A percentile compares a stretch with the other conserved stretches of the same genome.
These are phyloP conservation scores for Leishmania martiniquensis DNA, from an alignment of 208 protist genomes.

Conservation along the genomic window DNA sequence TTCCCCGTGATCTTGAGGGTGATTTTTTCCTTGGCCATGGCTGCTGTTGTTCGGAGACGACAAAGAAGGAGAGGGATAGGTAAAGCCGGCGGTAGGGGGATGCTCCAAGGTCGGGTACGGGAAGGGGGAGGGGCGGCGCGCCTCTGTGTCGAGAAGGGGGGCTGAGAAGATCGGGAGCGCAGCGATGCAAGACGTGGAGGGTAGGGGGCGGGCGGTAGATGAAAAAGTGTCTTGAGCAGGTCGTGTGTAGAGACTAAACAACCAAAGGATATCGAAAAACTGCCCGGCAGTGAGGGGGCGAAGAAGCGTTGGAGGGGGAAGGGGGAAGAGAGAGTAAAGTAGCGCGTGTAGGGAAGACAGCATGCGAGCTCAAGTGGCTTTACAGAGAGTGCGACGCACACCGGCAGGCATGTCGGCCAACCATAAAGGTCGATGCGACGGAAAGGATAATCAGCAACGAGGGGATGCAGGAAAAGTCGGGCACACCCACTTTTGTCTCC, in stretches of 20 bases:
- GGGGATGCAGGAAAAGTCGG: neutral
- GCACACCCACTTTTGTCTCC: neutral
- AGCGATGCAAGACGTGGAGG: neutral
- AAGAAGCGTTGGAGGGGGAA: neutral
- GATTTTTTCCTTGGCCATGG: conserved; percentile 76
- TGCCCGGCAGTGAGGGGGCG: neutral
- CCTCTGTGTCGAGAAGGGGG: neutral
- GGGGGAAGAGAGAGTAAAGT: conserved; percentile 12
- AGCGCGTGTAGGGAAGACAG: neutral
- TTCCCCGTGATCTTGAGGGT: conserved; percentile 68
- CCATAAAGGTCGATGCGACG: neutral
- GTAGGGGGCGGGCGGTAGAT: neutral
- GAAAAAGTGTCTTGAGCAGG: neutral
- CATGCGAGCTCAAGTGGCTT: neutral
- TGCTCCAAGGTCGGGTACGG: neutral
- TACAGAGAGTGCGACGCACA: neutral
- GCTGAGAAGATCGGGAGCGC: neutral
- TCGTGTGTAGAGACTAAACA: neutral
- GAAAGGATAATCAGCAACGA: neutral
- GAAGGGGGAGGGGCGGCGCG: neutral
- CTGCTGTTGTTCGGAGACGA: conserved; percentile 4
- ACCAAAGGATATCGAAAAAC: neutral
- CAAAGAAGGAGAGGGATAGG: conserved; percentile 5
- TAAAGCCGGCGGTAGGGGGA: neutral
- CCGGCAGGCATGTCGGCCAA: neutral